Percentiles rank a stretch among this genome's conserved stretches.
These are phyloP conservation scores for Starmerella bombicola DNA, from an alignment of 805 yeast genomes.

Conservation along the genomic window DNA sequence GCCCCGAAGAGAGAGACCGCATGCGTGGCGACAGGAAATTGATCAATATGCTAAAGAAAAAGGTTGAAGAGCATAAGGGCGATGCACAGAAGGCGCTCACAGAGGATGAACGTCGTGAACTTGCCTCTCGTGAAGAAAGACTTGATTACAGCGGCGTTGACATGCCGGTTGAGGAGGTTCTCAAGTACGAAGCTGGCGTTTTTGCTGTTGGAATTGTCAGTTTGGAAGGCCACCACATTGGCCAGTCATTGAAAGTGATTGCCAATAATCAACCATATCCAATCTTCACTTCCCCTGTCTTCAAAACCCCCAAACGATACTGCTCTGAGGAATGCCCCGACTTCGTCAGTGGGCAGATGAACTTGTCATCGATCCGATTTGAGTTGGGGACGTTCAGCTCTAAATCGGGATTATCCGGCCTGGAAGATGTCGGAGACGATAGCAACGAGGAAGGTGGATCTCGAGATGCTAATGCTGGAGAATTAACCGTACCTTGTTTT, in stretches of 20 bases:
- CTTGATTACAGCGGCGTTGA: conserved; percentile 27
- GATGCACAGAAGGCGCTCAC: conserved; percentile 12
- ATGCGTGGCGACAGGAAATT: conserved; percentile 43
- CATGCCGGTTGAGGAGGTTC: conserved; percentile 36
- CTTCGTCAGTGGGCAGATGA: conserved; percentile 23
- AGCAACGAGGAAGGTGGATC: conserved; percentile 30
- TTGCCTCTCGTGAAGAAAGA: conserved; percentile 21
- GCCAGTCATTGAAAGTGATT: conserved; percentile 57
- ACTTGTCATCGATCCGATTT: conserved; percentile 18
- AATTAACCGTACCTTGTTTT: conserved; percentile 41
- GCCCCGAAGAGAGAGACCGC: conserved; percentile 42
- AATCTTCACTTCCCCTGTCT: conserved; percentile 46
- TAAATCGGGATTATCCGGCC: conserved; percentile 9
- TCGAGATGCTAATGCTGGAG: conserved; percentile 22
- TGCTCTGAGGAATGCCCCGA: conserved; percentile 23
- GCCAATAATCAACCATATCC: conserved; percentile 66
- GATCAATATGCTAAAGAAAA: conserved; percentile 21
- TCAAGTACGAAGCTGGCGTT: conserved; percentile 59
- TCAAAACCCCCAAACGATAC: conserved; percentile 31
- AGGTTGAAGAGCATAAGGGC: conserved; percentile 17
- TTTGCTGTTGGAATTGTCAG: conserved; percentile 46
- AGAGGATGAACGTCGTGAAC: conserved; percentile 28
- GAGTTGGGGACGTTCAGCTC: conserved; percentile 18
- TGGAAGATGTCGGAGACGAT: conserved; percentile 11
- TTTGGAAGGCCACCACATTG: conserved; percentile 24